Conservation (phyloP, 441 rosid genomes). For the Codiaeum variegatum region DNA sequence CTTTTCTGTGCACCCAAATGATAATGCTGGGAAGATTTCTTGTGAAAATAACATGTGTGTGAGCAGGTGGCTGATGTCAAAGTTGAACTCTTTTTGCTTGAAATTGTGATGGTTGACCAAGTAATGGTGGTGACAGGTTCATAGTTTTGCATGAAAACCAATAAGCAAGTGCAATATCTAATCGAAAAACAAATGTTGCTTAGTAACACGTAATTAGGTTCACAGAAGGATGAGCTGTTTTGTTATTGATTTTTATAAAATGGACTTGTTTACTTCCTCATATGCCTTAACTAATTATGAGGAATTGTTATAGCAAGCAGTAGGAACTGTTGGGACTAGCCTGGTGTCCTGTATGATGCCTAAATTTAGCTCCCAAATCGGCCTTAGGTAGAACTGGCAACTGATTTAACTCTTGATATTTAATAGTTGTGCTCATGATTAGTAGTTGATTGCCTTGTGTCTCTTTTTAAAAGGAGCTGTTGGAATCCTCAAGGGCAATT, state of each 20-base stretch:
- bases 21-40: constrained; percentile 5
- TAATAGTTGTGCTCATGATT: neutral
- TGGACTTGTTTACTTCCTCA: constrained; percentile 9
- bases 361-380: neutral
- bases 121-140: neutral
- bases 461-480: neutral
- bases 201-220: neutral
- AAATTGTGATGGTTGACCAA: neutral
- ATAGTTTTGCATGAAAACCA: neutral
- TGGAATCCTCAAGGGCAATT: neutral
- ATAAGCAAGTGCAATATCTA: neutral
- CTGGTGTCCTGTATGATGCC: neutral
- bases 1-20: neutral
- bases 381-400: neutral
- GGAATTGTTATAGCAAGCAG: neutral
- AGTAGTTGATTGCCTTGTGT: neutral
- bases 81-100: constrained; percentile 6
- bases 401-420: neutral
- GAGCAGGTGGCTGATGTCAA: neutral
- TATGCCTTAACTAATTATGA: neutral
- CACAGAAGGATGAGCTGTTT: neutral
- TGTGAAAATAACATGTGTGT: constrained; percentile 1
- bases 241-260: neutral
- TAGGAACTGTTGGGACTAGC: neutral
- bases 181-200: neutral